A percentile compares a stretch with the other conserved stretches of the same genome.
These are phyloP conservation scores for Chrysosporium queenslandicum DNA, from an alignment of 2,329 filamentous ascomycete species.

Conservation along the genomic window DNA sequence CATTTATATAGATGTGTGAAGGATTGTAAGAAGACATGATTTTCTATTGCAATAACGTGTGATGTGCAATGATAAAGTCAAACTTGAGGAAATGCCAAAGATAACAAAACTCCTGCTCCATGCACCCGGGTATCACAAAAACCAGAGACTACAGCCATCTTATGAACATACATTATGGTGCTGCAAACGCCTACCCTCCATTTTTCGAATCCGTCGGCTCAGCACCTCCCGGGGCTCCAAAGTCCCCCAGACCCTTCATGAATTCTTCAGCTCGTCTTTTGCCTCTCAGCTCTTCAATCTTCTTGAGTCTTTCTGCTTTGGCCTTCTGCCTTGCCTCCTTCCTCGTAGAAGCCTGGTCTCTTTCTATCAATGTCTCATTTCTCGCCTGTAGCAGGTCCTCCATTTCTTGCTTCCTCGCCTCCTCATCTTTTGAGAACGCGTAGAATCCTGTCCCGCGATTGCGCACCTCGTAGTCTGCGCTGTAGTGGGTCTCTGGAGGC, in stretches of 20 bases:
- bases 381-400: slow-evolving; percentile 57
- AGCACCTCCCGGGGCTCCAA: slow-evolving; percentile 25
- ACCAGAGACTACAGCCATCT: too few relatives aligned
- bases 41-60: neutral
- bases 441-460: slow-evolving; percentile 88
- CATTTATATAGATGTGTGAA: neutral
- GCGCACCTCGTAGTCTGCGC: slow-evolving; percentile 71
- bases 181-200: neutral
- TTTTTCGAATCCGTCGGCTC: neutral
- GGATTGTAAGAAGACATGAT: neutral
- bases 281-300: slow-evolving; percentile 44
- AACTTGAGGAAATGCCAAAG: neutral
- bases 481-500: slow-evolving; percentile 72
- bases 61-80: too few relatives aligned
- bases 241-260: slow-evolving; percentile 46
- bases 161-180: too few relatives aligned
- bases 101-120: neutral
- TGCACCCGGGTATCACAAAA: slow-evolving; percentile 12
- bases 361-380: slow-evolving; percentile 55
- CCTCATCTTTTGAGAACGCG: slow-evolving; percentile 70
- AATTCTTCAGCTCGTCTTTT: slow-evolving; percentile 65
- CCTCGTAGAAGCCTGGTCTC: slow-evolving; percentile 47
- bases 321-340: slow-evolving; percentile 50
- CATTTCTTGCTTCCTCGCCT: slow-evolving; percentile 62
- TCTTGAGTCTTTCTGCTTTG: slow-evolving; percentile 49